phyloP scores from a whole-genome alignment of 495 filamentous ascomycete genomes.

The Parathielavia hyrcaniae region DNA sequence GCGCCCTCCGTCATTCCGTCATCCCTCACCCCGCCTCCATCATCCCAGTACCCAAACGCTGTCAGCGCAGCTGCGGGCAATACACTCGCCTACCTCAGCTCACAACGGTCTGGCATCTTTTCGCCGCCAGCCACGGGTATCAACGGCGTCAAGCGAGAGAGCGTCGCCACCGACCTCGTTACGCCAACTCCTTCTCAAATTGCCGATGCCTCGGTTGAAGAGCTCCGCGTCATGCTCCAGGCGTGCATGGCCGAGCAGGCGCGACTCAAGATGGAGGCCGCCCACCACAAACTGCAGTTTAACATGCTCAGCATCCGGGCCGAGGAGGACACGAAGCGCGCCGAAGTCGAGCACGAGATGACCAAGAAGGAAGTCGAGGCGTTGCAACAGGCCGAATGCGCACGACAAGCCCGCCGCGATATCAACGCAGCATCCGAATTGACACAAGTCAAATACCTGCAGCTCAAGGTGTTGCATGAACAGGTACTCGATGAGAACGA shows the following conservation, averaged over 20 bases:
- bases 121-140: slow-evolving; percentile 54
- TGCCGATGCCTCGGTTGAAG: slow-evolving; percentile 50
- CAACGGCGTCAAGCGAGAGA: slow-evolving; percentile 47
- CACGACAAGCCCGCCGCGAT: slow-evolving; percentile 45
- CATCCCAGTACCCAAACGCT: slow-evolving; percentile 54
- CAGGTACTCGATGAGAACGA: slow-evolving; percentile 60
- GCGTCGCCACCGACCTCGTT: slow-evolving; percentile 46
- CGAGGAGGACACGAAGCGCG: slow-evolving; percentile 76
- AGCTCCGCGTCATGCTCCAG: slow-evolving; percentile 53
- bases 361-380: slow-evolving; percentile 86
- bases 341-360: slow-evolving; percentile 89
- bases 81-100: slow-evolving; percentile 41
- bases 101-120: slow-evolving; percentile 40
- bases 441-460: slow-evolving; percentile 41
- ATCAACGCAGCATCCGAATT: slow-evolving; percentile 36
- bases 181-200: slow-evolving; percentile 60
- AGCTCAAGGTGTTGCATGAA: slow-evolving; percentile 48
- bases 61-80: slow-evolving; percentile 27
- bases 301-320: slow-evolving; percentile 81
- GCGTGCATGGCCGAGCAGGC: slow-evolving; percentile 50
- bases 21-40: slow-evolving; percentile 68
- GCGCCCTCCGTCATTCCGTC: slow-evolving; percentile 39
- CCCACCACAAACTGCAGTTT: slow-evolving; percentile 90
- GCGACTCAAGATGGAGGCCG: slow-evolving; percentile 68
- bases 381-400: slow-evolving; percentile 56